Conservation (phyloP, 306 rosid genomes). For the Cicer arietinum region DNA sequence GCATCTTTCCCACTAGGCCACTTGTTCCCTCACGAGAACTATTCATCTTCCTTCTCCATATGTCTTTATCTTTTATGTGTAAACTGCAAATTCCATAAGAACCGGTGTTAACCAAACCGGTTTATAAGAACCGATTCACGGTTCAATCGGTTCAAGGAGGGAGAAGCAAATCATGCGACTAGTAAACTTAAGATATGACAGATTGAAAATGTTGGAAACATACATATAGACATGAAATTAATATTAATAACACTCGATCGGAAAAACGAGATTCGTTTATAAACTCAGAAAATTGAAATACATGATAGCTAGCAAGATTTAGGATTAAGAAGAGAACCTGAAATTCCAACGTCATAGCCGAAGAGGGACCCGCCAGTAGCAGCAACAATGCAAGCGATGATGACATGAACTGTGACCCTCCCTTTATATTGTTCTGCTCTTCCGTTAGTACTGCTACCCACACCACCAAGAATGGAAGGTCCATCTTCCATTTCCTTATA, state of each 20-base stretch:
- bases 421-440: slow-evolving; percentile 76
- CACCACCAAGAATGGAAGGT: background rate
- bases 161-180: too few species aligned
- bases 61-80: too few species aligned
- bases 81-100: background rate
- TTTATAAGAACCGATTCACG: too few species aligned
- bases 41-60: too few species aligned
- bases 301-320: too few species aligned
- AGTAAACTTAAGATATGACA: background rate
- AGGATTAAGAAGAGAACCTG: slow-evolving; percentile 53
- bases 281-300: too few species aligned
- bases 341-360: slow-evolving; percentile 85
- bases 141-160: too few species aligned
- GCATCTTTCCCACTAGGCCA: too few species aligned
- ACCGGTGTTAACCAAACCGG: too few species aligned
- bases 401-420: slow-evolving; percentile 64
- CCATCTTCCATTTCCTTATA: slow-evolving; percentile 8
- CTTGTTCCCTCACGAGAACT: too few species aligned
- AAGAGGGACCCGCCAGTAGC: slow-evolving; percentile 82
- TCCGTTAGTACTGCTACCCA: slow-evolving; percentile 41
- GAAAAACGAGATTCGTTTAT: background rate
- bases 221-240: background rate
- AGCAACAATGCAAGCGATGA: slow-evolving; percentile 74
- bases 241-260: background rate
- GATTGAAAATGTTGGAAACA: background rate